Evolutionary conservation across 2,329 filamentous ascomycete species (phyloP), one percentile per base, ranked within the genome.

Genomic region (Fusarium goolgardi): DNA sequence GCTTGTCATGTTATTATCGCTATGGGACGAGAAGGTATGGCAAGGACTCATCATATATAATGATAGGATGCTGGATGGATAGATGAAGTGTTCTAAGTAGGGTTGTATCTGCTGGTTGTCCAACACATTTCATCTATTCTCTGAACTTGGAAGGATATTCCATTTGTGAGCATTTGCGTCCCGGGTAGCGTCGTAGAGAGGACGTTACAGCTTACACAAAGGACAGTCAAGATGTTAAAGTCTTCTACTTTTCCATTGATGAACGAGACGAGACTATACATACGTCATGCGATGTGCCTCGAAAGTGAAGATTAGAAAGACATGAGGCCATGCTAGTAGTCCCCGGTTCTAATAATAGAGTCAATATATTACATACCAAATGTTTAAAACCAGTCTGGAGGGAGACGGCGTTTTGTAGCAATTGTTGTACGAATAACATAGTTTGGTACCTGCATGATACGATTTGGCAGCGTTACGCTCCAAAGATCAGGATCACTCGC

Each of bases 391-490:
- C 27, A 1, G 4, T 20, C 27, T 11, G 2, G 32, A 40, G 9
- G n/a, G 10, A 25, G 43, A 63, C 32, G 35, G 39, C 39, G 52
- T 51, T 29, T 53, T 53, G 37, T 45, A 27, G 44, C 34, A 44
- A 29, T 16, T 18, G 20, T 32, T 18, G 20, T 32, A 63, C 35
- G 34, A 43, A 31, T 41, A 16, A 34, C 40, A 46, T 52, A 59
- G 13, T 47, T 44, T 58, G 23, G 59, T 64, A 59, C 61, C 61
- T 64, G 61, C 59, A 64, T 64, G 37, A 25, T 16, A 40, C 29
- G 40, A 46, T 41, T 44, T 12, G 13, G 31, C 35, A 41, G 60
- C 35, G 41, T 34, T 37, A 53, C 53, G 27, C 46, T 59, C 40
- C 15, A 39, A 35, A 31, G 5, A 45, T 10, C 12, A 29, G n/a